These are phyloP conservation scores for Sonneratia alba DNA, from an alignment of 345 rosid species.

Conservation along the genomic window DNA sequence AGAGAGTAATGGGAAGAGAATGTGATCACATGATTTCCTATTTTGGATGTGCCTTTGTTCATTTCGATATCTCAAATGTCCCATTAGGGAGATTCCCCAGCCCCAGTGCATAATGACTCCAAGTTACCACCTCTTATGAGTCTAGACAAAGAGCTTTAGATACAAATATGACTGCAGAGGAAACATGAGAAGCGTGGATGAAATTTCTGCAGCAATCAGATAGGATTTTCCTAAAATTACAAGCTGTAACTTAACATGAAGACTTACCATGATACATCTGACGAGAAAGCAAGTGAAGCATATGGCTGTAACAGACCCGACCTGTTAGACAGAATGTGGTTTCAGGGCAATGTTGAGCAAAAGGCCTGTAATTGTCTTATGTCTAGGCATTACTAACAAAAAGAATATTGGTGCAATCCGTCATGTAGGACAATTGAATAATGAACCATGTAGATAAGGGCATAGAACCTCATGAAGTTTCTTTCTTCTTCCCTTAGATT, in stretches of 20 bases:
- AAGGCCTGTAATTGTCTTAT: background rate
- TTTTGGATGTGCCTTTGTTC: background rate
- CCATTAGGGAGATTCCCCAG: background rate
- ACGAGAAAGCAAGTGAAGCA: constrained; percentile 93
- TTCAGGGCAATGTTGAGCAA: background rate
- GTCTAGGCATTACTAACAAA: background rate
- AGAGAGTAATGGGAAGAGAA: background rate
- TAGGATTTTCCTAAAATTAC: background rate
- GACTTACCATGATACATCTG: constrained; percentile 81
- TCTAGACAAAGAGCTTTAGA: background rate
- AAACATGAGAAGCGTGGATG: background rate
- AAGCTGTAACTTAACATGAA: constrained; percentile 4
- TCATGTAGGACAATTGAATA: background rate
- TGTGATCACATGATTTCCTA: background rate
- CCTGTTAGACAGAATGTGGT: constrained; percentile 37
- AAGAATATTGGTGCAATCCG: background rate
- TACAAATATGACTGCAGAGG: background rate
- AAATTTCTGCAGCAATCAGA: background rate
- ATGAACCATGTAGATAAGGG: background rate
- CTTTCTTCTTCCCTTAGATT: constrained; percentile 96
- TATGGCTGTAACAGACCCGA: constrained; percentile 96
- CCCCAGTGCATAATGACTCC: background rate
- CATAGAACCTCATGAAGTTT: constrained; percentile 88
- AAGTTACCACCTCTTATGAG: no score
- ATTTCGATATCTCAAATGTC: background rate